phyloP scores from a whole-genome alignment of 2,329 filamentous ascomycete species.

The Aspergillus pseudonomiae region DNA sequence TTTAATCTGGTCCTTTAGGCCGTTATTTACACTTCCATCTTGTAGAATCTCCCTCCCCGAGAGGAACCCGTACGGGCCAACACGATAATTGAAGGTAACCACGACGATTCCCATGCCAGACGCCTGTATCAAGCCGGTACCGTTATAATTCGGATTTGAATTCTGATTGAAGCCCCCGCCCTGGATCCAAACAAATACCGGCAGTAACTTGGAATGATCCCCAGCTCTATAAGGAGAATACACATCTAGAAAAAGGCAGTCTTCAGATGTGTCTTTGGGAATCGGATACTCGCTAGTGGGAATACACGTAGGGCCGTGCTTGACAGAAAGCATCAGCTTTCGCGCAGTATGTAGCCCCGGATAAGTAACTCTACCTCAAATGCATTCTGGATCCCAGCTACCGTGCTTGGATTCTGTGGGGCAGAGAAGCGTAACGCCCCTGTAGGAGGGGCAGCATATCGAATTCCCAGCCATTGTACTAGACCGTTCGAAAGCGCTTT shows the following conservation, averaged over 20 bases:
- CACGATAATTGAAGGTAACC: slow-evolving; percentile 75
- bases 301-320: slow-evolving; percentile 61
- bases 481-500: slow-evolving; percentile 58
- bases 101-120: slow-evolving; percentile 65
- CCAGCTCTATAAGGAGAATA: slow-evolving; percentile 39
- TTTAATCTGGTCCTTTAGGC: slow-evolving; percentile 70
- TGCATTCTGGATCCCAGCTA: slow-evolving; percentile 55
- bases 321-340: neutral
- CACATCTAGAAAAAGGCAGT: slow-evolving; percentile 48
- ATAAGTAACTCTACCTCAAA: slow-evolving; percentile 48
- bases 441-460: slow-evolving; percentile 71
- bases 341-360: neutral
- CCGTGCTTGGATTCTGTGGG: slow-evolving; percentile 62
- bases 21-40: slow-evolving; percentile 65
- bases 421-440: slow-evolving; percentile 68
- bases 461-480: slow-evolving; percentile 73
- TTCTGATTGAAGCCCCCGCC: slow-evolving; percentile 65
- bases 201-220: slow-evolving; percentile 52
- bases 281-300: slow-evolving; percentile 69
- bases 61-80: slow-evolving; percentile 74
- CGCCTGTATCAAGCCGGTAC: slow-evolving; percentile 62
- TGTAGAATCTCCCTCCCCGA: slow-evolving; percentile 57
- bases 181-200: slow-evolving; percentile 66
- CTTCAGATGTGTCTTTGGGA: slow-evolving; percentile 50
- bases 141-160: slow-evolving; percentile 63